Evolutionary conservation across 768 basidiomycete species (phyloP), one percentile per base, ranked within the genome.

Genomic region (Lyophyllum decastes): DNA sequence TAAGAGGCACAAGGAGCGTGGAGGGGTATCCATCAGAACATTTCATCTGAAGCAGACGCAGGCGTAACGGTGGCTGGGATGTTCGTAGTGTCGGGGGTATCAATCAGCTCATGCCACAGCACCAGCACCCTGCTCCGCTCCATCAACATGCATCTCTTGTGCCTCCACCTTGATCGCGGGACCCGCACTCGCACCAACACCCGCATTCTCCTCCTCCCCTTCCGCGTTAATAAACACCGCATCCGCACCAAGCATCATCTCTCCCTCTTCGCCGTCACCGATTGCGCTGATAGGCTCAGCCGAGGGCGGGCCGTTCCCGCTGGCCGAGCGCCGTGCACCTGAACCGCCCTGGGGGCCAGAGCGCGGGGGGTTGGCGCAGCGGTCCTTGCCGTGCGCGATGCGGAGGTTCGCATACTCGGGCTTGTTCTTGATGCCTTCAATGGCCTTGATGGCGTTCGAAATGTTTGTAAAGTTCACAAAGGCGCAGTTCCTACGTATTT

Each of bases 401-500:
- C 94, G 89, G 63, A 98, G 76, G 71, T 88, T 88, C 17, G 85
- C 79, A 68, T 98, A 98, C 68, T 98, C 95, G 1, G 92, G 85
- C 69, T 94, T 92, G 68, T 81, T 85, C 83, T 96, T 96, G 73
- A 97, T 84, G 8, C 88, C 90, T 56, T 98, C 96, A 66, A 98
- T 95, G n/a, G 96, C 95, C 78, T 98, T 98, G 80, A 95, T 94
- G 12, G 95, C 94, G 68, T 95, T 95, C 50, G 89, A 87, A 63
- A 97, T 86, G 76, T 95, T 95, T 33, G 94, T 96, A 64, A 95
- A 96, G 78, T 96, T 97, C 67, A 94, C 89, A 69, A 95, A 99
- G 27, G 93, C 94, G 70, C 94, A 95, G 75, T 94, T 94, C 83
- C 92, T 95, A n/a, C n/a, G 54, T 22, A 14, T 30, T 30, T 10